phyloP scores from a whole-genome alignment of 805 yeast species.

The Clavispora asparagi region DNA sequence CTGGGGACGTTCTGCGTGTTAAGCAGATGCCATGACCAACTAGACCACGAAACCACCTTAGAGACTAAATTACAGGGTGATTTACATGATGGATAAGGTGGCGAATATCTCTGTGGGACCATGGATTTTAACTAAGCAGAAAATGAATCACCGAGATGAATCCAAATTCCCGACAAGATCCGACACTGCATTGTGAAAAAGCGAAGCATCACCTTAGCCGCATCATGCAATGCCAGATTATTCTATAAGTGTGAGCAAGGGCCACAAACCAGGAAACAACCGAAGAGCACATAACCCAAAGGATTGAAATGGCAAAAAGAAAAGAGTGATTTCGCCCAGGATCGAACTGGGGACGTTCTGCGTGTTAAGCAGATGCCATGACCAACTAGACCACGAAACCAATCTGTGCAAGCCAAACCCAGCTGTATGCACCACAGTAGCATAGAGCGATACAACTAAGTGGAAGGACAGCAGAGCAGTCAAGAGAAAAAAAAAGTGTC shows the following conservation, averaged over 20 bases:
- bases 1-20: slow-evolving; percentile 24
- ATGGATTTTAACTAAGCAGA: no score
- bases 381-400: slow-evolving; percentile 23
- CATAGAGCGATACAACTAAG: no score
- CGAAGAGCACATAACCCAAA: neutral
- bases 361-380: slow-evolving; percentile 23
- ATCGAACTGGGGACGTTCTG: slow-evolving; percentile 16
- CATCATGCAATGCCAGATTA: neutral
- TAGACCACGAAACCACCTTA: slow-evolving; percentile 19
- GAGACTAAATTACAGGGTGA: neutral
- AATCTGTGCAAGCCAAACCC: neutral
- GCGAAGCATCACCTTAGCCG: no score
- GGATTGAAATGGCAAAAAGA: neutral
- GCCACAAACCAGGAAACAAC: no score
- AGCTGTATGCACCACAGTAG: neutral
- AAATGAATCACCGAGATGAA: no score
- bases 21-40: slow-evolving; percentile 23
- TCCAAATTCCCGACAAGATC: no score
- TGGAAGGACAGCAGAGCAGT: no score
- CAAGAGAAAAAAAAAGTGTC: no score
- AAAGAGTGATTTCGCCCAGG: neutral
- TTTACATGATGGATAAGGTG: neutral
- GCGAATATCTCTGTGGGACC: no score
- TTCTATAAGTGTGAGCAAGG: no score
- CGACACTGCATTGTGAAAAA: no score